These are phyloP conservation scores for Naganishia onofrii DNA, from an alignment of 768 basidiomycete species.

Conservation along the genomic window DNA sequence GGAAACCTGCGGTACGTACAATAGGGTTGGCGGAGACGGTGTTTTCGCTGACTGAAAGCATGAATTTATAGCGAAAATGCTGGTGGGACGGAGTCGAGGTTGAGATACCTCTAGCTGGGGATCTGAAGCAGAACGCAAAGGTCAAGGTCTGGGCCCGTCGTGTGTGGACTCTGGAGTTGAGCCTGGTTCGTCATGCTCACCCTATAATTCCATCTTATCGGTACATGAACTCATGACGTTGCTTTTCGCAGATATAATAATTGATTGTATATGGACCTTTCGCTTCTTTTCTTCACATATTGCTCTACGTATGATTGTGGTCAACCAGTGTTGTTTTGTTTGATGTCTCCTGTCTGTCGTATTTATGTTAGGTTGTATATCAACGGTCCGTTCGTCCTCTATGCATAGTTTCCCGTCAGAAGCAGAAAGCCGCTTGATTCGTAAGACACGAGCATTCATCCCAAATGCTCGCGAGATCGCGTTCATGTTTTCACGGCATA, in stretches of 20 bases:
- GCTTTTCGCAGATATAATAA: background rate
- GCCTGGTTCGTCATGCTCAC: conserved; percentile 62
- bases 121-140: conserved; percentile 55
- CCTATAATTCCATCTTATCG: background rate
- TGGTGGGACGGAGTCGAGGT: conserved; percentile 99
- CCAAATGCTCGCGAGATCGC: no score
- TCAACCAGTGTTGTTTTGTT: background rate
- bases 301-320: background rate
- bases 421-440: background rate
- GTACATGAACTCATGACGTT: background rate
- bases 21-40: no score
- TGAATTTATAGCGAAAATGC: conserved; percentile 74
- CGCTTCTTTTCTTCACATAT: background rate
- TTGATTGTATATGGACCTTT: background rate
- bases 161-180: conserved; percentile 97
- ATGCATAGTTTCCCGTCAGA: background rate
- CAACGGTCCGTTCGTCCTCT: background rate
- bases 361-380: conserved; percentile 20
- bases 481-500: background rate
- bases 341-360: background rate
- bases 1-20: conserved; percentile 93
- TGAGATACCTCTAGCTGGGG: conserved; percentile 65
- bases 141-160: conserved; percentile 95
- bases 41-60: no score
- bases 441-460: no score